A percentile compares a stretch with the other conserved stretches of the same genome.
Evolutionary conservation across 805 yeast species (phyloP).

Genomic region (Suhomyces xylopsoci): DNA sequence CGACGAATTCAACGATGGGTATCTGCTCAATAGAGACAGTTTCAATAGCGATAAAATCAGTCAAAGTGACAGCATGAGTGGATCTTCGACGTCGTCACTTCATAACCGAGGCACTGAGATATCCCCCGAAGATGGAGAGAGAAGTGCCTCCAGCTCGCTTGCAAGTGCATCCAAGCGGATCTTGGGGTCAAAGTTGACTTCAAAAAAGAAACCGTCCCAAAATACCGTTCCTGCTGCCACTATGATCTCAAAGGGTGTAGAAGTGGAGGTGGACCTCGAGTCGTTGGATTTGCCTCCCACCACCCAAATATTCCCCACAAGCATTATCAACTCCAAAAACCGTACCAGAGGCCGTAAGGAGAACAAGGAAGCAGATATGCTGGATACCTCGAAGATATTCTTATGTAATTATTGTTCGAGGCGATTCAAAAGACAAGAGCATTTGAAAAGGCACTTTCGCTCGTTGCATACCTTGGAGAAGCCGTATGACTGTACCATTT

Average conservation of each 20-base stretch:
- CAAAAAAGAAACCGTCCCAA: slow-evolving; percentile 23
- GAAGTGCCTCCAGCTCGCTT: slow-evolving; percentile 1
- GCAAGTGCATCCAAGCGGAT: slow-evolving; percentile 35
- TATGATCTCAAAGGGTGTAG: slow-evolving; percentile 25
- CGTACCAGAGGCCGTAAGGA: slow-evolving; percentile 65
- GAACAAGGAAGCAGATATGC: slow-evolving; percentile 52
- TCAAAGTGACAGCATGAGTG: background rate
- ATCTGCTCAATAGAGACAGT: background rate
- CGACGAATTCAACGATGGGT: background rate
- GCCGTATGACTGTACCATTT: slow-evolving; percentile 61
- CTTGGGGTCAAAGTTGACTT: slow-evolving; percentile 36
- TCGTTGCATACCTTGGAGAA: slow-evolving; percentile 71
- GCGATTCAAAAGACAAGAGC: slow-evolving; percentile 72
- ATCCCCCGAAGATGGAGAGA: background rate
- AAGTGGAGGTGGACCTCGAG: slow-evolving; percentile 39
- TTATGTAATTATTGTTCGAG: slow-evolving; percentile 64
- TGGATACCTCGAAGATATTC: slow-evolving; percentile 51
- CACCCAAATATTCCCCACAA: slow-evolving; percentile 35
- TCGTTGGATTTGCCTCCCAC: slow-evolving; percentile 40
- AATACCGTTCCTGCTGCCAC: slow-evolving; percentile 14
- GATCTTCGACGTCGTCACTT: slow-evolving; percentile 7
- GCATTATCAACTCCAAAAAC: slow-evolving; percentile 28
- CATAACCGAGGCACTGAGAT: background rate
- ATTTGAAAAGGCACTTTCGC: slow-evolving; percentile 69
- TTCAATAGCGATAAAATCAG: background rate